phyloP scores from a whole-genome alignment of 805 yeast genomes.

The Ogataea minuta region DNA sequence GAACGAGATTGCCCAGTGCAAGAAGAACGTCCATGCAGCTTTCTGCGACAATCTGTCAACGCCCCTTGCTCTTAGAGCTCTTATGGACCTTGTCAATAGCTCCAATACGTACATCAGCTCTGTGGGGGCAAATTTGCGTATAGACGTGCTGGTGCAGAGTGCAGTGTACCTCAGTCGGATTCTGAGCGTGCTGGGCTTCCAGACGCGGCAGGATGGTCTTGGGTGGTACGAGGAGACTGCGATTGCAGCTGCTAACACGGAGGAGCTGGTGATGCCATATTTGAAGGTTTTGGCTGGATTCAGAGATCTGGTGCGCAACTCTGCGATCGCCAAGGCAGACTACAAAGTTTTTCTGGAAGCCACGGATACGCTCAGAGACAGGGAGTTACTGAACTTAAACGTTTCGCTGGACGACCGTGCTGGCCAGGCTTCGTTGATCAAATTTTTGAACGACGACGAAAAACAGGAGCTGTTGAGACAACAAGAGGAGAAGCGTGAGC shows the following conservation, averaged over 20 bases:
- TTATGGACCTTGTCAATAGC: slow-evolving; percentile 67
- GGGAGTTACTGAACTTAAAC: slow-evolving; percentile 69
- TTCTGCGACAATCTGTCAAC: slow-evolving; percentile 88
- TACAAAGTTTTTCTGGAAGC: slow-evolving; percentile 57
- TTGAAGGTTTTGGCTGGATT: slow-evolving; percentile 73
- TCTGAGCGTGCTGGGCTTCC: slow-evolving; percentile 72
- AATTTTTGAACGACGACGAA: slow-evolving; percentile 72
- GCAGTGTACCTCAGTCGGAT: slow-evolving; percentile 72
- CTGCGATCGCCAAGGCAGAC: slow-evolving; percentile 63
- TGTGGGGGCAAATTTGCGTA: slow-evolving; percentile 49
- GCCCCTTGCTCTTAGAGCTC: slow-evolving; percentile 63
- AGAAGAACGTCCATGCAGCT: slow-evolving; percentile 64
- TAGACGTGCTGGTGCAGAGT: slow-evolving; percentile 64
- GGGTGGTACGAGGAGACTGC: slow-evolving; percentile 69
- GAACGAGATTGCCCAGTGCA: slow-evolving; percentile 43
- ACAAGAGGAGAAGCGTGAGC: slow-evolving; percentile 56
- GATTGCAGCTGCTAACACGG: slow-evolving; percentile 35
- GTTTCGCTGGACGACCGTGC: slow-evolving; percentile 87
- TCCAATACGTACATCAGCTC: slow-evolving; percentile 69
- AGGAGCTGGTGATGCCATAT: slow-evolving; percentile 76
- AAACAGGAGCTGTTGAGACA: slow-evolving; percentile 58
- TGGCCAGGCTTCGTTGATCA: slow-evolving; percentile 76
- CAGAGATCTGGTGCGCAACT: slow-evolving; percentile 75
- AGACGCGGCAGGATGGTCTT: slow-evolving; percentile 59
- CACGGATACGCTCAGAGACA: slow-evolving; percentile 71